Evolutionary conservation across 129 eudicot genomes (phyloP).

Genomic region (Centrapalus pauciflorus): DNA sequence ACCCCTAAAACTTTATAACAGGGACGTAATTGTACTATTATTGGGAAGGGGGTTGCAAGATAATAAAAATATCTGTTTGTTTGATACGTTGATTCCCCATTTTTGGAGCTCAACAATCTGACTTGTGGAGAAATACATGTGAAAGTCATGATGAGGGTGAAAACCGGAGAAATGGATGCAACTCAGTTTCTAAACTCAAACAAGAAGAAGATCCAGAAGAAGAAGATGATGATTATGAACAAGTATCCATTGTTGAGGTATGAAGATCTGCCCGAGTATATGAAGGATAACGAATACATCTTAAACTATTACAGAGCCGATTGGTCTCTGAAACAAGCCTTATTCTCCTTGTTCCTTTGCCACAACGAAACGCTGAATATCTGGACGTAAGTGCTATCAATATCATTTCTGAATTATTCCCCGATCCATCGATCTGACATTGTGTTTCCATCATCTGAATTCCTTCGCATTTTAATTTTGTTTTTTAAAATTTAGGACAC

Average conservation of each 20-base stretch:
- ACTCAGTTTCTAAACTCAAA: constrained; percentile 23
- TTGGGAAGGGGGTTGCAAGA: background rate
- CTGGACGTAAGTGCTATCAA: constrained; percentile 74
- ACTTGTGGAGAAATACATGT: background rate
- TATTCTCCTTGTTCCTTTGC: constrained; percentile 72
- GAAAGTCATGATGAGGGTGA: constrained; percentile 13
- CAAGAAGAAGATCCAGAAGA: background rate
- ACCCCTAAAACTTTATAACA: background rate
- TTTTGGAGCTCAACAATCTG: constrained; percentile 5
- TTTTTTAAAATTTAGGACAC: background rate
- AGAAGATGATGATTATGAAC: no score
- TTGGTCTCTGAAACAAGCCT: constrained; percentile 81
- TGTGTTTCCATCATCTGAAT: background rate
- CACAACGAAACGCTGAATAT: constrained; percentile 93
- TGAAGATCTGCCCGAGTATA: constrained; percentile 71
- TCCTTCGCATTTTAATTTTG: background rate
- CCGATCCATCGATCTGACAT: background rate
- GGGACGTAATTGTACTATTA: background rate
- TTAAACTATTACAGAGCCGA: constrained; percentile 69
- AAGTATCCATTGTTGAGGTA: constrained; percentile 33
- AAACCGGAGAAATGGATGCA: constrained; percentile 26
- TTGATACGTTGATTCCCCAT: background rate
- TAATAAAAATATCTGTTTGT: background rate
- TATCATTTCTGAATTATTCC: no score
- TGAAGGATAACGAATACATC: constrained; percentile 95